Evolutionary conservation across 768 basidiomycete genomes (phyloP).

Genomic region (Tulasnella calospora): DNA sequence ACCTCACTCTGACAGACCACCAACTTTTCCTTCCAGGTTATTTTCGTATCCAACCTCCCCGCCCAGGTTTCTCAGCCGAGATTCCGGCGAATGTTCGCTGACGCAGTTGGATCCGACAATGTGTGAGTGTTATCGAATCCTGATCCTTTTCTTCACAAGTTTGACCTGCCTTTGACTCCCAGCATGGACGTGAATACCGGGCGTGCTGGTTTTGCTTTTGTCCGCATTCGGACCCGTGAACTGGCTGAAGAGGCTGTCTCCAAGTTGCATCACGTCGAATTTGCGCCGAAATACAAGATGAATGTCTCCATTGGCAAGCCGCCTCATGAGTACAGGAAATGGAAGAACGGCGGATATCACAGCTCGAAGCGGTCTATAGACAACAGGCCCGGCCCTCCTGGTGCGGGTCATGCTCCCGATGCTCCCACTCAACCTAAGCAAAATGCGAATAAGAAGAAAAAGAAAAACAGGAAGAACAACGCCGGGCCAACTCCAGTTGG

Average conservation of each 20-base stretch:
- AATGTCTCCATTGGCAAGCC: slow-evolving; percentile 25
- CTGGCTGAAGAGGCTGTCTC: slow-evolving; percentile 18
- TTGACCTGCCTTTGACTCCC: neutral
- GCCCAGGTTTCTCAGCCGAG: slow-evolving; percentile 1
- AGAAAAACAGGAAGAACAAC: neutral
- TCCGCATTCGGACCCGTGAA: neutral
- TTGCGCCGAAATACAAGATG: slow-evolving; percentile 20
- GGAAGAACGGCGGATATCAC: slow-evolving; percentile 1
- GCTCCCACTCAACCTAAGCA: neutral
- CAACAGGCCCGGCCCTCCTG: neutral
- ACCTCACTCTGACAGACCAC: neutral
- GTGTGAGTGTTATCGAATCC: slow-evolving; percentile 5
- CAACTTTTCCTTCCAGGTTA: neutral
- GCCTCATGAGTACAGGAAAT: slow-evolving; percentile 18
- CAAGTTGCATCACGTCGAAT: slow-evolving; percentile 22
- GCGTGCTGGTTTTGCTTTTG: slow-evolving; percentile 22
- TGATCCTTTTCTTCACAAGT: too few relatives aligned
- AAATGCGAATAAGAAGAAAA: slow-evolving; percentile 3
- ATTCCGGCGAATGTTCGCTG: slow-evolving; percentile 15
- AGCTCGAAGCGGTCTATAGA: neutral
- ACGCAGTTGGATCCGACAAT: slow-evolving; percentile 1
- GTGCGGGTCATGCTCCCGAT: neutral
- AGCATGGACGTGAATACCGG: slow-evolving; percentile 22
- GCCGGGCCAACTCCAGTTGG: neutral
- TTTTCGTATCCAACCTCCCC: slow-evolving; percentile 23